Evolutionary conservation across 495 filamentous ascomycete species (phyloP).

Genomic region (Podospora anserina): DNA sequence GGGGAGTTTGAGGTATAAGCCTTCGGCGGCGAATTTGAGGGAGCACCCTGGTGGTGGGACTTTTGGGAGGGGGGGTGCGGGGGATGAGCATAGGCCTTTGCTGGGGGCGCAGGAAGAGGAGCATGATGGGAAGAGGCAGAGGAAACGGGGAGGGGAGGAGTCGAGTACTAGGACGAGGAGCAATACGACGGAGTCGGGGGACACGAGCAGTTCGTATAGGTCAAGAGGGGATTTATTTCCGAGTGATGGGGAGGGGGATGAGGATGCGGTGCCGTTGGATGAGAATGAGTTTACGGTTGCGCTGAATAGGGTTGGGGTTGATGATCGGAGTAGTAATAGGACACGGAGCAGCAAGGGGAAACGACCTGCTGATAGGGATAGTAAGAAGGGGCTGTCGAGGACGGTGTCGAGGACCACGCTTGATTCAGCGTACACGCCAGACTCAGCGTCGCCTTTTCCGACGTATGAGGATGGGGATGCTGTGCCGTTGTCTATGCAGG

Average conservation of each 20-base stretch:
- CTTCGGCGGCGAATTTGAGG: slow-evolving; percentile 84
- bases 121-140: slow-evolving; percentile 21
- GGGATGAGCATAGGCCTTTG: slow-evolving; percentile 68
- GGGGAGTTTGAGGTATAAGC: slow-evolving; percentile 79
- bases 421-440: slow-evolving; percentile 47
- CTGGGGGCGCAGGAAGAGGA: slow-evolving; percentile 51
- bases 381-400: slow-evolving; percentile 46
- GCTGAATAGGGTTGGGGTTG: slow-evolving; percentile 56
- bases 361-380: slow-evolving; percentile 50
- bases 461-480: slow-evolving; percentile 25
- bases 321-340: slow-evolving; percentile 70
- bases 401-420: slow-evolving; percentile 51
- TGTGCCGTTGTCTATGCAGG: slow-evolving; percentile 56
- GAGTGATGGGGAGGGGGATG: slow-evolving; percentile 82
- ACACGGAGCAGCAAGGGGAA: slow-evolving; percentile 60
- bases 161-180: slow-evolving; percentile 55
- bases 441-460: slow-evolving; percentile 32
- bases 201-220: slow-evolving; percentile 82
- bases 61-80: slow-evolving; percentile 45
- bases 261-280: slow-evolving; percentile 87
- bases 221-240: slow-evolving; percentile 93
- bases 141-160: slow-evolving; percentile 44
- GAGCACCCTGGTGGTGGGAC: slow-evolving; percentile 66
- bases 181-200: slow-evolving; percentile 73
- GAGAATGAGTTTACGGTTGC: slow-evolving; percentile 82